These are phyloP conservation scores for Malbranchea zuffiana DNA, from an alignment of 2,329 filamentous ascomycete genomes.

Conservation along the genomic window DNA sequence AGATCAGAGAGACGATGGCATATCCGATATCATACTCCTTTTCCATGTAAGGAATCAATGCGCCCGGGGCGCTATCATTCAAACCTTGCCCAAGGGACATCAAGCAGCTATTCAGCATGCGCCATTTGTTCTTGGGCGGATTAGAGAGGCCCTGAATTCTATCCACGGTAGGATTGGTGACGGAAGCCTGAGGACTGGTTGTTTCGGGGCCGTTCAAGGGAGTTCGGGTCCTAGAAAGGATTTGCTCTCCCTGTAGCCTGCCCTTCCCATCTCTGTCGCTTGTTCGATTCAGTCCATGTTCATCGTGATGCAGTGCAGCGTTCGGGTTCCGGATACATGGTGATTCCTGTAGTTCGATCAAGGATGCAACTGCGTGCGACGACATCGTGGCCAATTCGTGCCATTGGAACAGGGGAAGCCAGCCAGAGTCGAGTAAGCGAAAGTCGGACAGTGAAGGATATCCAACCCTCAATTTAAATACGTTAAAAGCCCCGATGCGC, in stretches of 20 bases:
- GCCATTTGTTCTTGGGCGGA: constrained; percentile 50
- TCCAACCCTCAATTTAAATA: too few relatives aligned
- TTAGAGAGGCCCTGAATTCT: constrained; percentile 19
- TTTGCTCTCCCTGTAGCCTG: too few relatives aligned
- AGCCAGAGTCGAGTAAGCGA: too few relatives aligned
- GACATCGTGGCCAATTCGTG: too few relatives aligned
- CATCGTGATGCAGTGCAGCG: background rate
- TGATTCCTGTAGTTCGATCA: constrained; percentile 1
- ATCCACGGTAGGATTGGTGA: constrained; percentile 16
- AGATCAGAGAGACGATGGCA: constrained; percentile 68
- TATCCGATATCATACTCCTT: constrained; percentile 65
- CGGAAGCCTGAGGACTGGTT: constrained; percentile 17
- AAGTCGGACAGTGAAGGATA: too few relatives aligned
- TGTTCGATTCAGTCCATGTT: too few relatives aligned
- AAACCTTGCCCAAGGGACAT: constrained; percentile 60
- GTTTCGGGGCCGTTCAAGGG: too few relatives aligned
- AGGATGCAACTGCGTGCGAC: too few relatives aligned
- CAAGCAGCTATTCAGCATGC: constrained; percentile 53
- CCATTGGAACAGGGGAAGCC: too few relatives aligned
- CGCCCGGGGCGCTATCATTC: constrained; percentile 65
- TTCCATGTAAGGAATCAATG: constrained; percentile 72
- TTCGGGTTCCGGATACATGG: background rate
- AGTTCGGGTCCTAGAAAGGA: too few relatives aligned
- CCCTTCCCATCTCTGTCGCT: too few relatives aligned
- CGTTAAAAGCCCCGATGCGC: too few relatives aligned